These are phyloP conservation scores for Phytopythium mirpurense DNA, from an alignment of 352 stramenopile species.

Conservation along the genomic window DNA sequence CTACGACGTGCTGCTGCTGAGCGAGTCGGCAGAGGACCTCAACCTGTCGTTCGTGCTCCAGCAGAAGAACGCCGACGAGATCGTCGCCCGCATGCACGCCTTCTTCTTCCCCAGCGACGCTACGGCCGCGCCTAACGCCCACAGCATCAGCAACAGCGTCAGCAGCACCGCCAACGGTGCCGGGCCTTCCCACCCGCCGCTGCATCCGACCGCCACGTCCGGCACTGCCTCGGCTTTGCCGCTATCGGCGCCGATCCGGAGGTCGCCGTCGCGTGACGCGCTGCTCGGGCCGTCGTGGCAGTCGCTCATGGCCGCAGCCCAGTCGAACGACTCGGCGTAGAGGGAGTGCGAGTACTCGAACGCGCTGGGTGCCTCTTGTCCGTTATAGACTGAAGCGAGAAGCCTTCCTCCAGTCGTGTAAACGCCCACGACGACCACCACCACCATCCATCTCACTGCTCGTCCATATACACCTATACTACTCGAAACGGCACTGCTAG, in stretches of 20 bases:
- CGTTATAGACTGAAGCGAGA: no score
- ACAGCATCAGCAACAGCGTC: not conserved
- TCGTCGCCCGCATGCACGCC: slow-evolving; percentile 79
- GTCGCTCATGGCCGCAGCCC: slow-evolving; percentile 30
- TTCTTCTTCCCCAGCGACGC: slow-evolving; percentile 54
- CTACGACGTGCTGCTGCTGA: slow-evolving; percentile 82
- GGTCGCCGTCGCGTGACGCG: slow-evolving; percentile 61
- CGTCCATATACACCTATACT: no score
- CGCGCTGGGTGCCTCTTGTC: no score
- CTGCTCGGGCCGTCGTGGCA: slow-evolving; percentile 71
- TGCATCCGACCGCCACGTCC: not conserved
- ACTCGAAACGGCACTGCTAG: no score
- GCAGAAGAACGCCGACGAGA: slow-evolving; percentile 63
- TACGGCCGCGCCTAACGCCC: slow-evolving; percentile 7
- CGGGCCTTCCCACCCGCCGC: slow-evolving; percentile 2
- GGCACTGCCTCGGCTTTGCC: not conserved
- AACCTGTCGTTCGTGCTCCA: slow-evolving; percentile 89
- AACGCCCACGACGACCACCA: no score
- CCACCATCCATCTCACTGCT: no score
- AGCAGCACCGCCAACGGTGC: not conserved
- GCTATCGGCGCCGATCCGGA: slow-evolving; percentile 30
- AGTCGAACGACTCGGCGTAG: not conserved
- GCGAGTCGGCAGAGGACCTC: slow-evolving; percentile 85
- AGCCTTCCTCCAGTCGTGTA: no score
- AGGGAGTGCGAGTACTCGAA: no score